Evolutionary conservation across 345 rosid genomes (phyloP), one percentile per base, ranked within the genome.

Genomic region (Pseudoturritis turrita): DNA sequence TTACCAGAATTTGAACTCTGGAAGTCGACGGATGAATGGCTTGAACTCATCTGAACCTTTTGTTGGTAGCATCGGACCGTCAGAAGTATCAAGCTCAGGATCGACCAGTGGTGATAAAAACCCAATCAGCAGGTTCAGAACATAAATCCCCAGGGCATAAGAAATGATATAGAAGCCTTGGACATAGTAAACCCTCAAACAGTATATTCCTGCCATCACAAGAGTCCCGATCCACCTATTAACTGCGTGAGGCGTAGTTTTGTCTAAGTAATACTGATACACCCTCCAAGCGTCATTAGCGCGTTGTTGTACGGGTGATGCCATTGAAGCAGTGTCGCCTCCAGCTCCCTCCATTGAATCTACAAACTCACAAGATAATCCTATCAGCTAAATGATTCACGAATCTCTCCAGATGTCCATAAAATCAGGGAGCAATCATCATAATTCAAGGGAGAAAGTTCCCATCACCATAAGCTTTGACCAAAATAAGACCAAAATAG

Each of bases 1-100:
- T 82, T 86, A 92, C 96, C 96, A 92, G 83, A 90, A 92, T 75
- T 92, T 92, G 47, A 92, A 90, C 87, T 92, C 96, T 0, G 98
- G 98, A 51, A 92, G 96, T 29, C 98, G 84, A 35, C 96, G 91
- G 66, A 92, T 89, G 72, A 89, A 92, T 0, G 96, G 96, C 84
- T 85, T 89, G 83, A 92, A 92, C 78, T 92, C 98, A 75, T 92
- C 96, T 23, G 98, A 92, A 55, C 89, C 91, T 80, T 86, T 92
- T 3, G 96, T 92, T 0, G 98, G 96, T 62, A 92, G 70, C 39
- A 77, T 39, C 49, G 96, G 86, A 60, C 91, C 96, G 71, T 88
- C 91, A 4, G 88, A 75, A 59, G 41, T 62, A 62, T 88, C 88
- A 51, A 83, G n/a, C 77, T 88, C 96, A 13, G 98, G 98, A 79